These are phyloP conservation scores for Piromyces sp. DNA, from an alignment of 192 early-diverging fungal genomes.

Conservation along the genomic window DNA sequence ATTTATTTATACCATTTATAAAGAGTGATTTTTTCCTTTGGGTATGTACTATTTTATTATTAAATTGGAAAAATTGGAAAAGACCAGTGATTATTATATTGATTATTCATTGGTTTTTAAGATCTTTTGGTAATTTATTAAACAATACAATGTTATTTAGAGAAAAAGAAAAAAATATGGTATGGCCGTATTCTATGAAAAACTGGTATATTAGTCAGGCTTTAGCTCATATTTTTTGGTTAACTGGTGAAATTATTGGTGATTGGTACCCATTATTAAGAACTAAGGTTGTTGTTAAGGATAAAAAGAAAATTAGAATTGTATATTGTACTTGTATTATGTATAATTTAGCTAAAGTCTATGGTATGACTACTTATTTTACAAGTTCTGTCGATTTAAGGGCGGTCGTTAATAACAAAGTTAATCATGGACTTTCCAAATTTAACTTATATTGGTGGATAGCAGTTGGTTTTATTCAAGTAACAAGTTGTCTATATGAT, in stretches of 20 bases:
- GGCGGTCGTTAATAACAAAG: too few species aligned
- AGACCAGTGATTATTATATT: background rate
- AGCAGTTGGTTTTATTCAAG: background rate
- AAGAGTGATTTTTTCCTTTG: background rate
- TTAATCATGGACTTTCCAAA: background rate
- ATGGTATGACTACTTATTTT: background rate
- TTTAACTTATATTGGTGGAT: background rate
- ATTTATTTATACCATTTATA: too few species aligned
- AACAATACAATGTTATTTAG: background rate
- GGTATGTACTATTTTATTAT: background rate
- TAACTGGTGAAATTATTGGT: background rate
- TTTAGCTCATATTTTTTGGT: background rate
- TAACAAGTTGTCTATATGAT: background rate
- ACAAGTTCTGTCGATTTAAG: background rate
- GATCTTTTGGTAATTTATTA: background rate
- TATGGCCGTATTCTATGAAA: background rate
- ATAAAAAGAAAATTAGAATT: background rate
- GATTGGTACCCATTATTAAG: background rate
- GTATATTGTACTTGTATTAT: background rate
- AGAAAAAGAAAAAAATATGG: background rate
- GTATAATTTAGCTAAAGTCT: background rate
- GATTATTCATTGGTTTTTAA: background rate
- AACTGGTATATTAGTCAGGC: background rate
- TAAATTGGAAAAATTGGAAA: background rate
- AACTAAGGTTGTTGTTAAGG: background rate